Conservation (phyloP, 805 yeast genomes). For the Kazachstania psychrophila region DNA sequence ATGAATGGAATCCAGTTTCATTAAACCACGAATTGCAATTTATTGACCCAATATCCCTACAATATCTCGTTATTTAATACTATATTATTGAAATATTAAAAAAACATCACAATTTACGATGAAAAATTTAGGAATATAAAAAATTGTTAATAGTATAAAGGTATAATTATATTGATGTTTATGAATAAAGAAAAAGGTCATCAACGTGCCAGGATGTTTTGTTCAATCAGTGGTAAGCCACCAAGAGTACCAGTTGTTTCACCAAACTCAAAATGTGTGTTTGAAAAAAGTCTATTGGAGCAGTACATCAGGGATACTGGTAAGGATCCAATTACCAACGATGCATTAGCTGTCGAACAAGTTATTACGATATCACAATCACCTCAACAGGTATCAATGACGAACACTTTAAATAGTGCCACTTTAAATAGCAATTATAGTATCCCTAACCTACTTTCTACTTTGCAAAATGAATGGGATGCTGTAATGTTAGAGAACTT, state of each 20-base stretch:
- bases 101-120: no score
- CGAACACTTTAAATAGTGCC: constrained; percentile 34
- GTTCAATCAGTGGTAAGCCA: constrained; percentile 57
- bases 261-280: constrained; percentile 57
- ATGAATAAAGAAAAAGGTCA: no score
- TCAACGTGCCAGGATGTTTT: no score
- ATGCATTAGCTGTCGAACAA: constrained; percentile 49
- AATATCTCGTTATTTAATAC: no score
- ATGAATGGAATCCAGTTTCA: no score
- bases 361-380: constrained; percentile 37
- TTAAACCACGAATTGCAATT: no score
- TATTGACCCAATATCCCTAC: no score
- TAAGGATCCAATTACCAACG: constrained; percentile 67
- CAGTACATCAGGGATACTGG: constrained; percentile 56
- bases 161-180: no score
- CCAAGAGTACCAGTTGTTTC: constrained; percentile 70
- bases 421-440: constrained; percentile 34
- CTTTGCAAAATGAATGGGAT: constrained; percentile 87
- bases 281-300: constrained; percentile 53
- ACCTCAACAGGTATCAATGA: constrained; percentile 23
- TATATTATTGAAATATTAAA: no score
- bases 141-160: no score
- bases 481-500: constrained; percentile 74
- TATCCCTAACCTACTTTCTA: constrained; percentile 66
- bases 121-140: no score